Percentiles rank a stretch among this genome's conserved stretches.
These are phyloP conservation scores for Piper betle DNA, from an alignment of 164 flowering plant species.

Conservation along the genomic window DNA sequence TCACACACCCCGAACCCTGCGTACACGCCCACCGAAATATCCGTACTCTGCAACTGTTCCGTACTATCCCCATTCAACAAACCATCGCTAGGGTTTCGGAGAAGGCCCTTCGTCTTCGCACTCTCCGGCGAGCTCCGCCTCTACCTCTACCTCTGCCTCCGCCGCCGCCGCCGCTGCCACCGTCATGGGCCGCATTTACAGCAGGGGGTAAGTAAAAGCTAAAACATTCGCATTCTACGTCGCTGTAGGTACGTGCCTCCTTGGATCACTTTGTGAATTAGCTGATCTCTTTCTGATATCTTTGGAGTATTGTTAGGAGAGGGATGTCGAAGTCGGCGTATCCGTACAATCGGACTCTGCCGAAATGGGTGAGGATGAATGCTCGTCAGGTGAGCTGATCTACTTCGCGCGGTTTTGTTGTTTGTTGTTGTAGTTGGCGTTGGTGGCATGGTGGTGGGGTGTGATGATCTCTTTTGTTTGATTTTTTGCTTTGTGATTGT, in stretches of 20 bases:
- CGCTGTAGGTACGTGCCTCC: background rate
- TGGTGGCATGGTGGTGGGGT: too few relatives aligned
- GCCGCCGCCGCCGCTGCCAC: background rate
- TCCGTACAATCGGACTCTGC: constrained; percentile 40
- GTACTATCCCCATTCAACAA: background rate
- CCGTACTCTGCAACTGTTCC: too few relatives aligned
- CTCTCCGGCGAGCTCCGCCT: background rate
- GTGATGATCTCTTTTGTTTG: too few relatives aligned
- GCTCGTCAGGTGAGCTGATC: constrained; percentile 18
- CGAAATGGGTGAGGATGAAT: constrained; percentile 32
- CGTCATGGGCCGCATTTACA: constrained; percentile 42
- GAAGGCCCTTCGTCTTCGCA: background rate
- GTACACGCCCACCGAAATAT: too few relatives aligned
- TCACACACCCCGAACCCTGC: too few relatives aligned
- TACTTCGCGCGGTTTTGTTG: background rate
- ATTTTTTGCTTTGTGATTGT: background rate
- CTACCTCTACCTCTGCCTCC: background rate
- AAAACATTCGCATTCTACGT: background rate
- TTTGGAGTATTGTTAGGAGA: constrained; percentile 15
- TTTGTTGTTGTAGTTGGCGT: background rate
- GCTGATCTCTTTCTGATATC: background rate
- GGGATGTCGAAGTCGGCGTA: constrained; percentile 38
- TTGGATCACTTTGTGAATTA: background rate
- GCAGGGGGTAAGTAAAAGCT: constrained; percentile 17
- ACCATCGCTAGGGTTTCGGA: background rate